Evolutionary conservation across 2,329 filamentous ascomycete genomes (phyloP), one percentile per base, ranked within the genome.

Genomic region (Arthrobotrys sphaeroides): DNA sequence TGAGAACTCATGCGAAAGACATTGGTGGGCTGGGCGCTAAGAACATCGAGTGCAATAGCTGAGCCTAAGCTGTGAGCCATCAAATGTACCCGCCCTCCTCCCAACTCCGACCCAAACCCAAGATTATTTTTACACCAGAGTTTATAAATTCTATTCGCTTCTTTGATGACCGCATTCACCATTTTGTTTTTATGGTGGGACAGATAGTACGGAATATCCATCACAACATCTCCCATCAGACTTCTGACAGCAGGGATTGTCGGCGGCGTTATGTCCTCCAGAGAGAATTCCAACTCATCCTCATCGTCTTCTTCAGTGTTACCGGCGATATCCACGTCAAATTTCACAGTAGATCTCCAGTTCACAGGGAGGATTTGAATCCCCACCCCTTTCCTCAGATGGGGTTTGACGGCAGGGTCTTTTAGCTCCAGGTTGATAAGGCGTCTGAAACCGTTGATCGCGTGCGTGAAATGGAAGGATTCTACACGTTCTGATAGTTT

Each of bases 121-220:
- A 93, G 91, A 77, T 99, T 98, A 81, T 98, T 97, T 51, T 87
- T 87, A 80, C 94, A 97, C 95, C 95, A 99, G 0, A 98, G 86
- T 16, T 91, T 88, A 81, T 97, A 98, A n/a, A 99, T 92, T 3
- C 94, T 88, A 80, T 99, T 99, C 5, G 95, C 94, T 83, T 99
- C 95, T 72, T 87, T 87, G 42, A 96, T 90, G 53, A 97, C 89
- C 0, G 95, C 94, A 45, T 90, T 87, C 59, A 97, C 91, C 94
- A 99, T 98, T 82, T 93, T 97, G 2, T 90, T 88, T 80, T 98
- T 97, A 83, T 98, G 94, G 73, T 96, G 91, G 0, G 94, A 98
- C 83, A 99, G 90, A 83, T 98, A 99, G 81, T 97, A 98, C 0
- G 95, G 95, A 57, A 99, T 94, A 81, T 99, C 95, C 57, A 98